A percentile compares a stretch with the other conserved stretches of the same genome.
Evolutionary conservation across 148 eudicot species (phyloP).

Genomic region (Chenopodium formosanum): DNA sequence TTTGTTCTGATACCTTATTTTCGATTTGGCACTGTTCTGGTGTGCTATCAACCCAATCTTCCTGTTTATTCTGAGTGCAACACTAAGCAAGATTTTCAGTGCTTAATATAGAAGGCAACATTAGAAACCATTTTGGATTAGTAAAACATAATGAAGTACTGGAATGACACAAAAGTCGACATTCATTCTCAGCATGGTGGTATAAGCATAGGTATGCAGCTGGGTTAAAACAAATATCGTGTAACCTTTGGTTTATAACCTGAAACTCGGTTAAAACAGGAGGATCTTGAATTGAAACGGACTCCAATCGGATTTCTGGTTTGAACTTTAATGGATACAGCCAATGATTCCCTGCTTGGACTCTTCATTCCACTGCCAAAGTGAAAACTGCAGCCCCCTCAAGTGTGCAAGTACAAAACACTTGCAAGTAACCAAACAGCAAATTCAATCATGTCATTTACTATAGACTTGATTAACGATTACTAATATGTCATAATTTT

Average conservation of each 20-base stretch:
- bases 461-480: not conserved
- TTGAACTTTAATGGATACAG: conserved; percentile 76
- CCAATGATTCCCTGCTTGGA: conserved; percentile 48
- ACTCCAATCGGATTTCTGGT: conserved; percentile 52
- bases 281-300: conserved; percentile 36
- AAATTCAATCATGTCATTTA: not conserved
- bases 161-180: not conserved
- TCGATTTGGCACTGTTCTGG: conserved; percentile 54
- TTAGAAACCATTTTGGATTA: not conserved
- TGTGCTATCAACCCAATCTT: conserved; percentile 84
- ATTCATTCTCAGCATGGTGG: not conserved
- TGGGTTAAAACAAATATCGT: not conserved
- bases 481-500: not conserved
- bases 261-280: conserved; percentile 30
- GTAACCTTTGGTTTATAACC: conserved; percentile 57
- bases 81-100: not conserved
- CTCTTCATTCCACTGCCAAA: conserved; percentile 32
- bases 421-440: not conserved
- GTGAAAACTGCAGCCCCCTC: conserved; percentile 18
- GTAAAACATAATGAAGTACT: not conserved
- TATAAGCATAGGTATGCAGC: no score
- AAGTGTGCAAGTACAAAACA: conserved; percentile 31
- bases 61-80: conserved; percentile 36
- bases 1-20: conserved; percentile 61
- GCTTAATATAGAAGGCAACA: not conserved